Conservation (phyloP, 768 basidiomycete species). For the Kwoniella dejecticola region DNA sequence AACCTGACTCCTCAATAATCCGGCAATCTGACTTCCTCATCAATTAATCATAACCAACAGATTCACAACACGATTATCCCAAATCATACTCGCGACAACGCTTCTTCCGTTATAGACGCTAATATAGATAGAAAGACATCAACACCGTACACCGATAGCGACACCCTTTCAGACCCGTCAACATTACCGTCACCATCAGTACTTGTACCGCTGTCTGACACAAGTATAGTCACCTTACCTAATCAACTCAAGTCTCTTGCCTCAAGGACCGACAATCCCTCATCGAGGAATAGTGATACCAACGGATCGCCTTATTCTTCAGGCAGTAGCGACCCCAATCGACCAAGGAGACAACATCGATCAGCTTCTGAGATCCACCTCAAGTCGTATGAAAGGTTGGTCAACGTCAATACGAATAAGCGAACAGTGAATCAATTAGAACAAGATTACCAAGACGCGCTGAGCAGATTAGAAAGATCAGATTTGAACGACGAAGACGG, state of each 20-base stretch:
- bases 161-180: neutral
- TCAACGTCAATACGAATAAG: too few species aligned
- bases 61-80: too few species aligned
- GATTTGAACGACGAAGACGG: slow-evolving; percentile 30
- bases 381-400: neutral
- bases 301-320: neutral
- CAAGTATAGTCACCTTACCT: neutral
- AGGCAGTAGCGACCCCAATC: too few species aligned
- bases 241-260: neutral
- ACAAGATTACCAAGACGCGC: slow-evolving; percentile 27
- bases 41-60: neutral
- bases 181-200: slow-evolving; percentile 19
- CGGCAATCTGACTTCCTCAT: slow-evolving; percentile 2
- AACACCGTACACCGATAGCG: neutral
- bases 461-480: slow-evolving; percentile 30
- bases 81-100: neutral
- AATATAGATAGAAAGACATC: neutral
- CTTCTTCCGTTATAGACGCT: neutral
- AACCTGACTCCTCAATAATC: neutral
- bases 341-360: neutral
- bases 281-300: neutral
- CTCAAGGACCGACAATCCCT: neutral
- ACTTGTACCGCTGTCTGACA: slow-evolving; percentile 22
- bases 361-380: slow-evolving; percentile 7
- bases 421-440: slow-evolving; percentile 1